Evolutionary conservation across 352 stramenopile genomes (phyloP), one percentile per base, ranked within the genome.

Genomic region (Globisporangium solare): DNA sequence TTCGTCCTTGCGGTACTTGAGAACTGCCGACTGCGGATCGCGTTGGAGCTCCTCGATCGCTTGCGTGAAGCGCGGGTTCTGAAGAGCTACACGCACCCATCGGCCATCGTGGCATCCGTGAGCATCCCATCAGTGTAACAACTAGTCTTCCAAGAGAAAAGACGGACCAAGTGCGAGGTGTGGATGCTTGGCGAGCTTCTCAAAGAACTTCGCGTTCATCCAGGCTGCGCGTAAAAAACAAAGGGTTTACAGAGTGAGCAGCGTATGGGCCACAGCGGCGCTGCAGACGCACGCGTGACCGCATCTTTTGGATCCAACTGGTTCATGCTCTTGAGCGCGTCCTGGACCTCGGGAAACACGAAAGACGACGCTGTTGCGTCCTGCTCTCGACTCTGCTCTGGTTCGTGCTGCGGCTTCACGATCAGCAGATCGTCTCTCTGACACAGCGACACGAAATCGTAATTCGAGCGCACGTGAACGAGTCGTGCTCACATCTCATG

Each of bases 311-410:
- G 67, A 35, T 89, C 70, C 27, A 89, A 66, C 50, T 87, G 69
- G 35, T 78, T 66, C 66, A 87, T 72, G 52, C 67, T 73, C 57
- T 74, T 68, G 48, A 90, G 69, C 24, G 77, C 83, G 3, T 73
- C 67, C 50, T 93, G 83, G 31, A 93, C 83, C 58, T 93, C 83
- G 15, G 83, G 80, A 50, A 93, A 86, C 52, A 89, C 70, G 39
- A 90, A 79, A 1, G 63, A 39, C n/a, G 64, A 54, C 41, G 60
- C 22, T 4, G 55, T 18, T 21, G 21, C 6, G 39, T 43, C 39
- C 39, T 43, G 12, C 48, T 46, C 20, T 14, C 46, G n/a, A 13
- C 10, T 10, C 39, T 43, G 12, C 48, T 46, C 20, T 14, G 53
- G n/a, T 2, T 48, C 63, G 12, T 17, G 43, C 54, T 24, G 47